A percentile compares a stretch with the other conserved stretches of the same genome.
Conservation (phyloP, 192 early-diverging fungal genomes). For the Backusella tuberculispora region DNA sequence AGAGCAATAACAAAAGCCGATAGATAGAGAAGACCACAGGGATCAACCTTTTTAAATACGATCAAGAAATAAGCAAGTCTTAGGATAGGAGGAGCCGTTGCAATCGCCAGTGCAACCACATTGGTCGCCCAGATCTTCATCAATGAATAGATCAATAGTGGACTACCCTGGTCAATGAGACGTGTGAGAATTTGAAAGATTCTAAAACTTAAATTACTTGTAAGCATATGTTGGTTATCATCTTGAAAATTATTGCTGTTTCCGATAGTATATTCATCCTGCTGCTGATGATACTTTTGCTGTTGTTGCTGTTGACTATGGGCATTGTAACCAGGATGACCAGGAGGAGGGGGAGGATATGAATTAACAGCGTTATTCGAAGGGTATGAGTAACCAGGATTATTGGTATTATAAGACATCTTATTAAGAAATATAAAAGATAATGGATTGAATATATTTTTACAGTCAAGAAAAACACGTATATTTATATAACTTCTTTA, state of each 20-base stretch:
- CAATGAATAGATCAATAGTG: not conserved
- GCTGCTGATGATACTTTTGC: not conserved
- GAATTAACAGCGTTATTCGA: not conserved
- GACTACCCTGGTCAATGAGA: slow-evolving; percentile 10
- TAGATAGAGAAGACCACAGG: slow-evolving; percentile 1
- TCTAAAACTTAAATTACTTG: not conserved
- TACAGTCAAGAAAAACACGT: not conserved
- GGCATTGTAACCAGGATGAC: not conserved
- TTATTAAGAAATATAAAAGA: not conserved
- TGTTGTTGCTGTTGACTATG: not conserved
- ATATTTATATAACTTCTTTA: not conserved
- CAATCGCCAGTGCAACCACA: not conserved
- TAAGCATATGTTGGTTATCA: not conserved
- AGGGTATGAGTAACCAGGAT: not conserved
- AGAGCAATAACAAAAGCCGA: not conserved
- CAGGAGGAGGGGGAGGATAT: not conserved
- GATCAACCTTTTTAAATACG: not conserved
- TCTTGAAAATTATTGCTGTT: not conserved
- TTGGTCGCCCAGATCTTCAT: not conserved
- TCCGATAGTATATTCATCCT: not conserved
- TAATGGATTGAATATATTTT: not conserved
- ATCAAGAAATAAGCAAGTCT: not conserved
- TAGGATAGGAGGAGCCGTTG: not conserved
- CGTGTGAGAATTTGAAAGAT: not conserved
- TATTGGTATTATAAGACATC: slow-evolving; percentile 2